phyloP scores from a whole-genome alignment of 331 rosid species.

The Malus hybrid region DNA sequence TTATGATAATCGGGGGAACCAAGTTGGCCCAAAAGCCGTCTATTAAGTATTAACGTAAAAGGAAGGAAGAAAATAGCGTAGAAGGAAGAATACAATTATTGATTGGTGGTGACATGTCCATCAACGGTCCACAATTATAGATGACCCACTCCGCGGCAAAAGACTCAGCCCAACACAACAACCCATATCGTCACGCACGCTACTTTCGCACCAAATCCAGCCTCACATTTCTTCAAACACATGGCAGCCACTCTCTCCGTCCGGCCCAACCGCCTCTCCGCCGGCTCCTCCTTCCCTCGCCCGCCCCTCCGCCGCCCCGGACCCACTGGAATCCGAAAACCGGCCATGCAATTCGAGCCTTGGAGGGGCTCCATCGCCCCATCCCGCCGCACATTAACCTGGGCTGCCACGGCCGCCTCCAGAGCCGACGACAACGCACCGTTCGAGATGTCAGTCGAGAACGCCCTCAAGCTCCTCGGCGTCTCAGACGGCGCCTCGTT shows the following conservation, averaged over 20 bases:
- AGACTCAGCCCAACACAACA: neutral
- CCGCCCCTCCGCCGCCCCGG: slow-evolving; percentile 32
- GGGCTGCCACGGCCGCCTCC: slow-evolving; percentile 46
- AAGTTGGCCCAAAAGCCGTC: no score
- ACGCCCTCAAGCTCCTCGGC: slow-evolving; percentile 79
- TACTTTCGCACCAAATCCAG: slow-evolving; percentile 1
- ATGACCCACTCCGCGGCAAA: neutral
- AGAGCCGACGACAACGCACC: slow-evolving; percentile 86
- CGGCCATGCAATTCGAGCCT: slow-evolving; percentile 6
- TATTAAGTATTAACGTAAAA: no score
- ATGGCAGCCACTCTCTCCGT: slow-evolving; percentile 80
- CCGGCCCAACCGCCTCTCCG: slow-evolving; percentile 65
- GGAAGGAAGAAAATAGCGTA: no score
- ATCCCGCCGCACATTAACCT: slow-evolving; percentile 19
- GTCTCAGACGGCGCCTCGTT: slow-evolving; percentile 87
- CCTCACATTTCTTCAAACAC: slow-evolving; percentile 25
- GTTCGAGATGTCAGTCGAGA: slow-evolving; percentile 89
- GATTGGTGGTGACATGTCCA: neutral
- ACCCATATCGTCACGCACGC: neutral
- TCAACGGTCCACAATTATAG: neutral
- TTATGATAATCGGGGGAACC: no score
- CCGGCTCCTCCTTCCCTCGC: slow-evolving; percentile 41
- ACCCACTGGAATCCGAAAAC: slow-evolving; percentile 16
- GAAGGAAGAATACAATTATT: neutral
- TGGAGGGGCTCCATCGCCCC: slow-evolving; percentile 35